phyloP scores from a whole-genome alignment of 2,329 filamentous ascomycete genomes.

The Zasmidium angulare region DNA sequence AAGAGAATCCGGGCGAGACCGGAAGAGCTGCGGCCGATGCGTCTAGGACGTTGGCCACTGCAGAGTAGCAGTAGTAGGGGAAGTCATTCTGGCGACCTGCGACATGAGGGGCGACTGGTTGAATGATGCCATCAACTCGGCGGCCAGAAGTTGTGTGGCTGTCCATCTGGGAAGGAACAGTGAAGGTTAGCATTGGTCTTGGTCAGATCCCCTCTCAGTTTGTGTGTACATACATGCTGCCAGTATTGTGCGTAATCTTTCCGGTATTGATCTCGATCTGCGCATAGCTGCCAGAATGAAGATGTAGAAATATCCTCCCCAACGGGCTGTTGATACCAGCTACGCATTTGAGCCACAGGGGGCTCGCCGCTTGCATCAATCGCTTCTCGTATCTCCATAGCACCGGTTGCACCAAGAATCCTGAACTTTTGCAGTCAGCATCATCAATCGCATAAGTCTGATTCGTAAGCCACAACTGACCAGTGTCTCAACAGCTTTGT shows the following conservation, averaged over 20 bases:
- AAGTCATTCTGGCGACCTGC: constrained; percentile 16
- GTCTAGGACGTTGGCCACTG: constrained; percentile 18
- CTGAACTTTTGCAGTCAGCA: constrained; percentile 1
- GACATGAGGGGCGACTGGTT: constrained; percentile 18
- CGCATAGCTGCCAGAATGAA: constrained; percentile 24
- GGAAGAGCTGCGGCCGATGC: constrained; percentile 15
- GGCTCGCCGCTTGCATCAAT: constrained; percentile 25
- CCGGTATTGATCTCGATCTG: constrained; percentile 14
- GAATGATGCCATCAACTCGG: constrained; percentile 22
- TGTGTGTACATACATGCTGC: constrained; percentile 1
- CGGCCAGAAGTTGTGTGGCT: constrained; percentile 13
- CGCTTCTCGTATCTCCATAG: constrained; percentile 12
- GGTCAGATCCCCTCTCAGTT: too few relatives aligned
- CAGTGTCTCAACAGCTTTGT: constrained; percentile 16
- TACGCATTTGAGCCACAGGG: constrained; percentile 13
- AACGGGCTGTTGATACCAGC: constrained; percentile 16
- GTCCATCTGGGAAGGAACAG: constrained; percentile 2
- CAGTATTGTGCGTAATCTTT: constrained; percentile 22
- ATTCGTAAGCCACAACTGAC: too few relatives aligned
- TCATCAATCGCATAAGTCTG: too few relatives aligned
- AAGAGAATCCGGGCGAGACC: constrained; percentile 7
- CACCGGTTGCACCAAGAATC: constrained; percentile 23
- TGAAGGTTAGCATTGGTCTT: too few relatives aligned
- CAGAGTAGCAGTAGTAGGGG: constrained; percentile 19
- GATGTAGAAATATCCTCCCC: constrained; percentile 5